These are phyloP conservation scores for Paramecium sexaurelia DNA, from an alignment of 73 alveolate species.

Conservation along the genomic window DNA sequence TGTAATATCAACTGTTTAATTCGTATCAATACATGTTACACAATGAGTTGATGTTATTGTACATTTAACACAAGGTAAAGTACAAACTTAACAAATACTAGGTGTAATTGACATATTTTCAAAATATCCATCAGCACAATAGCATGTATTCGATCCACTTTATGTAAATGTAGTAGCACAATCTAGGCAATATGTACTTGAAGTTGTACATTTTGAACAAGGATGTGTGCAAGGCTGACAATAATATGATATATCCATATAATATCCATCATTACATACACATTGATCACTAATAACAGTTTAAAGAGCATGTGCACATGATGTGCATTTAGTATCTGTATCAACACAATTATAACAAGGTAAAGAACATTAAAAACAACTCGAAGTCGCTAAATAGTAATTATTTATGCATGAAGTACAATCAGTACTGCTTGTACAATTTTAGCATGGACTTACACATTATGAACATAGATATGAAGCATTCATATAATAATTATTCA, in stretches of 20 bases:
- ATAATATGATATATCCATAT: not conserved
- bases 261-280: conserved; percentile 13
- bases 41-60: not conserved
- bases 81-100: not conserved
- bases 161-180: not conserved
- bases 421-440: not conserved
- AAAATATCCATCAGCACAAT: not conserved
- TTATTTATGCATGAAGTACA: not conserved
- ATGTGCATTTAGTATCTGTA: not conserved
- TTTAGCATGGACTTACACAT: not conserved
- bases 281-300: not conserved
- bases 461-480: not conserved
- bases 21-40: not conserved
- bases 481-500: not conserved
- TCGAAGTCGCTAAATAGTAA: not conserved
- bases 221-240: not conserved
- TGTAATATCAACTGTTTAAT: not conserved
- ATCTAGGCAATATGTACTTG: not conserved
- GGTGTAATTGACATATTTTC: not conserved
- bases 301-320: not conserved
- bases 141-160: not conserved
- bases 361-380: not conserved
- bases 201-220: not conserved
- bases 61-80: not conserved
- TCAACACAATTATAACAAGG: not conserved